Evolutionary conservation across 352 stramenopile species (phyloP).

Genomic region (Pythium scleroteichum): DNA sequence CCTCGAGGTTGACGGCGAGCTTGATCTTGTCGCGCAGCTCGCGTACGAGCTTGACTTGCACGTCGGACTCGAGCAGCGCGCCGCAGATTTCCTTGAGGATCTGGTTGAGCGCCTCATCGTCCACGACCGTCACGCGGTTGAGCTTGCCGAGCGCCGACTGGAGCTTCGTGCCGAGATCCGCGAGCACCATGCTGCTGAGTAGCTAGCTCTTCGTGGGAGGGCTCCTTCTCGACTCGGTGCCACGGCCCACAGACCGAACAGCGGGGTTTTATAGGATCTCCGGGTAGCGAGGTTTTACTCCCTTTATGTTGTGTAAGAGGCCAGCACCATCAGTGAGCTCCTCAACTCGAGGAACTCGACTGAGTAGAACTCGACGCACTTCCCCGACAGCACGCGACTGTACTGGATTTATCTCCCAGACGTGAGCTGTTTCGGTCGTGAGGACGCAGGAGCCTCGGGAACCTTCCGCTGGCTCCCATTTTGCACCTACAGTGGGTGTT

Average conservation of each 20-base stretch:
- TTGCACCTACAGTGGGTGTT: too few relatives aligned
- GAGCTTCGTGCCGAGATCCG: slow-evolving; percentile 87
- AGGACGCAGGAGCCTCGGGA: too few relatives aligned
- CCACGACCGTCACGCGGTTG: slow-evolving; percentile 85
- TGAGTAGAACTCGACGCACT: too few relatives aligned
- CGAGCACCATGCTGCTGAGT: slow-evolving; percentile 75
- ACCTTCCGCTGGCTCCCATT: too few relatives aligned
- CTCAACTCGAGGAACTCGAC: too few relatives aligned
- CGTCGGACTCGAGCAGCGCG: slow-evolving; percentile 89
- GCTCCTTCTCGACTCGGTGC: not conserved
- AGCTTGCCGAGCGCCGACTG: slow-evolving; percentile 86
- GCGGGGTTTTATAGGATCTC: not conserved
- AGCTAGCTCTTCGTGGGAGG: not conserved
- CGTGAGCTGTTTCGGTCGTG: too few relatives aligned
- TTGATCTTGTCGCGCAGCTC: slow-evolving; percentile 91
- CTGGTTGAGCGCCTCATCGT: slow-evolving; percentile 89
- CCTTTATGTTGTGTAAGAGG: not conserved
- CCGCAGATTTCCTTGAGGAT: slow-evolving; percentile 92
- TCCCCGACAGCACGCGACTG: too few relatives aligned
- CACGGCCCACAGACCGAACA: not conserved
- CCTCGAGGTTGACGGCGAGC: slow-evolving; percentile 83
- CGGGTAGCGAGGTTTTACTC: not conserved
- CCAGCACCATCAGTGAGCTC: too few relatives aligned
- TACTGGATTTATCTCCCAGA: too few relatives aligned
- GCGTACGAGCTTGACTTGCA: slow-evolving; percentile 89